A percentile compares a stretch with the other conserved stretches of the same genome.
These are phyloP conservation scores for Pulveroboletus sp. DNA, from an alignment of 768 basidiomycete species.

Conservation along the genomic window DNA sequence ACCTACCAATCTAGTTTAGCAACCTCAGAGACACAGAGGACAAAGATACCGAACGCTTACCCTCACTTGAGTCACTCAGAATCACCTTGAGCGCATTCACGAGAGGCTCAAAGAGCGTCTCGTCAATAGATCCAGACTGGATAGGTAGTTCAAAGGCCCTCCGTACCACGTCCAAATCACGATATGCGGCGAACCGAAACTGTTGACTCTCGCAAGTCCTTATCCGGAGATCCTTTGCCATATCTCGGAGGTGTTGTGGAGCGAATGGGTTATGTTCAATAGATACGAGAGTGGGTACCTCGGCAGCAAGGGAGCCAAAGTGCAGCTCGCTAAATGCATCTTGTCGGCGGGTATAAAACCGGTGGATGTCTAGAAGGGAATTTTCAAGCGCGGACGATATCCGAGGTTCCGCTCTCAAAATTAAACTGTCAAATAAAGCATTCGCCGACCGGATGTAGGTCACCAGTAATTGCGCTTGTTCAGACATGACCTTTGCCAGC, in stretches of 20 bases:
- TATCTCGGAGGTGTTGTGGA: constrained; percentile 44
- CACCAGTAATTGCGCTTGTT: constrained; percentile 39
- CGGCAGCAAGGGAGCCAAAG: constrained; percentile 57
- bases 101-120: constrained; percentile 54
- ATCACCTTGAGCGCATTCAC: constrained; percentile 65
- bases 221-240: constrained; percentile 49
- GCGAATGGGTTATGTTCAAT: constrained; percentile 60
- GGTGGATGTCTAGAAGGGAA: constrained; percentile 62
- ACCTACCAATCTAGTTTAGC: constrained; percentile 10
- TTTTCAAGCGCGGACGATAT: constrained; percentile 35
- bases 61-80: constrained; percentile 56
- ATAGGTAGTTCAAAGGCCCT: constrained; percentile 63
- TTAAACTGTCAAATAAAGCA: constrained; percentile 51
- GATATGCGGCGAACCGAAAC: constrained; percentile 74
- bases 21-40: too few relatives aligned
- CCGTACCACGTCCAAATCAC: constrained; percentile 67
- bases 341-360: constrained; percentile 62
- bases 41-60: constrained; percentile 33
- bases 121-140: constrained; percentile 43
- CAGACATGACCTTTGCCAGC: constrained; percentile 38
- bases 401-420: constrained; percentile 51
- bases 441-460: constrained; percentile 61
- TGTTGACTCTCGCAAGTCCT: constrained; percentile 55
- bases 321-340: constrained; percentile 63
- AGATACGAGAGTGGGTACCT: constrained; percentile 64